A percentile compares a stretch with the other conserved stretches of the same genome.
These are phyloP conservation scores for Kwoniella sp. DNA, from an alignment of 768 basidiomycete genomes.

Conservation along the genomic window DNA sequence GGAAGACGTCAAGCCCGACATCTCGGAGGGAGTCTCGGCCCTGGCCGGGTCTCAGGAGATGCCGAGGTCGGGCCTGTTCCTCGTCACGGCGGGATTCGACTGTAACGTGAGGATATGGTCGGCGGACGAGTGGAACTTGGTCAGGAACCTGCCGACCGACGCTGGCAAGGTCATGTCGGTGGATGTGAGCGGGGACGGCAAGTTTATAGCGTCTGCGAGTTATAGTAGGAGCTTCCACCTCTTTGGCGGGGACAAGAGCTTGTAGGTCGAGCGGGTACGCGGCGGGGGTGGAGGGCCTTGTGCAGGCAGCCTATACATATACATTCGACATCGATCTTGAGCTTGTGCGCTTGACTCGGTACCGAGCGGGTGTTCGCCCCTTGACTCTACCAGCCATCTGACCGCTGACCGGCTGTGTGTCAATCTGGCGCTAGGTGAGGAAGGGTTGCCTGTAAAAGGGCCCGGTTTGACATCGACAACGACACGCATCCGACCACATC, in stretches of 20 bases:
- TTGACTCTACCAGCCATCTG: too few relatives aligned
- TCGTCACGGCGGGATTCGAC: slow-evolving; percentile 91
- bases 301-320: too few relatives aligned
- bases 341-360: too few relatives aligned
- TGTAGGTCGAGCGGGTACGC: too few relatives aligned
- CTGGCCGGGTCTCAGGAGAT: slow-evolving; percentile 1
- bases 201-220: slow-evolving; percentile 79
- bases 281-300: too few relatives aligned
- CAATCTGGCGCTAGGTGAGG: too few relatives aligned
- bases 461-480: too few relatives aligned
- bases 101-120: slow-evolving; percentile 94
- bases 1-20: slow-evolving; percentile 15
- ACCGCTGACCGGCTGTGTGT: too few relatives aligned
- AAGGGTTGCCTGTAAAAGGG: too few relatives aligned
- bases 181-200: slow-evolving; percentile 77
- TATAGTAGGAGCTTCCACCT: slow-evolving; percentile 93
- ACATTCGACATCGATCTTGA: too few relatives aligned
- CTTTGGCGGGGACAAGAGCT: slow-evolving; percentile 65
- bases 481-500: too few relatives aligned
- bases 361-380: too few relatives aligned
- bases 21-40: background rate
- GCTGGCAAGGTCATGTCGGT: slow-evolving; percentile 97
- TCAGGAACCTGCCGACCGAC: slow-evolving; percentile 83
- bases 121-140: slow-evolving; percentile 94
- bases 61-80: slow-evolving; percentile 66